phyloP scores from a whole-genome alignment of 192 early-diverging fungal genomes.

The Umbelopsis sp. region DNA sequence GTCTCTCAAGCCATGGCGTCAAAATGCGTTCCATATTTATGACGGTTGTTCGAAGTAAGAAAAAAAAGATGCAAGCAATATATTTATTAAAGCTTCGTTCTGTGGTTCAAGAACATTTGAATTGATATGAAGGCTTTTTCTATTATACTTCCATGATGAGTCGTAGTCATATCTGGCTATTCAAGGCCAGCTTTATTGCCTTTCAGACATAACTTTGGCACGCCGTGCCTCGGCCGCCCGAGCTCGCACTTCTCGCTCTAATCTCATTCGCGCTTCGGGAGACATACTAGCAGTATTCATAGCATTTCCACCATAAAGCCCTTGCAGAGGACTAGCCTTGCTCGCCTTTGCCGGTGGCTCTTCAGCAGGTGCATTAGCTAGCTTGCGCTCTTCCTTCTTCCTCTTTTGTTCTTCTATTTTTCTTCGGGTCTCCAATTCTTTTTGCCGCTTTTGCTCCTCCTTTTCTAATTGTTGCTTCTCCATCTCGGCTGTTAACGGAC shows the following conservation, averaged over 20 bases:
- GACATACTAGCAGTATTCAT: slow-evolving; percentile 51
- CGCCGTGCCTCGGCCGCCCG: slow-evolving; percentile 72
- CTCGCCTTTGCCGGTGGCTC: slow-evolving; percentile 26
- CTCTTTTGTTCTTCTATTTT: slow-evolving; percentile 49
- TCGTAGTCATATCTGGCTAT: background rate
- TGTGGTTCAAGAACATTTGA: too few relatives aligned
- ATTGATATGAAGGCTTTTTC: too few relatives aligned
- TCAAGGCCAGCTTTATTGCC: background rate
- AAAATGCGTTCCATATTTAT: too few relatives aligned
- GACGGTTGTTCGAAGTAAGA: too few relatives aligned
- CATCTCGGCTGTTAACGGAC: slow-evolving; percentile 73
- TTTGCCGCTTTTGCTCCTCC: slow-evolving; percentile 64
- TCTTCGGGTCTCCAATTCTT: slow-evolving; percentile 62
- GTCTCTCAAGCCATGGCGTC: too few relatives aligned
- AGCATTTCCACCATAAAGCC: slow-evolving; percentile 31
- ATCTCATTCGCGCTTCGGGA: slow-evolving; percentile 66
- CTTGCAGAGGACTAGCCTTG: slow-evolving; percentile 28
- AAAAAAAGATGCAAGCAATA: too few relatives aligned
- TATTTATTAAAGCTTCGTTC: too few relatives aligned
- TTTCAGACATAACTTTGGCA: background rate
- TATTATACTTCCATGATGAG: too few relatives aligned
- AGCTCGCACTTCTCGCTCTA: slow-evolving; percentile 82
- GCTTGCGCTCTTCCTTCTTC: slow-evolving; percentile 40
- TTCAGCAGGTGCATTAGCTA: slow-evolving; percentile 15
- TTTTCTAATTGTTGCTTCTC: slow-evolving; percentile 63